Evolutionary conservation across 2,329 filamentous ascomycete species (phyloP).

Genomic region (Alternaria sp.): DNA sequence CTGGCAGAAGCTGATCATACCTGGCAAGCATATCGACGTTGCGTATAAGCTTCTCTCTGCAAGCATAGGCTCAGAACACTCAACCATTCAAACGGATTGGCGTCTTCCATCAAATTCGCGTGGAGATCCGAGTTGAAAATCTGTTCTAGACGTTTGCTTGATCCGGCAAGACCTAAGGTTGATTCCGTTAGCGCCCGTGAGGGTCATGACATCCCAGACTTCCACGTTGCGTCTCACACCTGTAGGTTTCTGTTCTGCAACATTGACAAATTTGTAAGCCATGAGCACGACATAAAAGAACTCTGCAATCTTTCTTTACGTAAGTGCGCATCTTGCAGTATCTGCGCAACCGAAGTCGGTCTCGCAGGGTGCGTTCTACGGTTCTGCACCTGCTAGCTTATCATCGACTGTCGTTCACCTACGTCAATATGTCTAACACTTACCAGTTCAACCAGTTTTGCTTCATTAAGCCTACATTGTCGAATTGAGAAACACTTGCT

Average conservation of each 20-base stretch:
- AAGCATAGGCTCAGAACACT: not conserved
- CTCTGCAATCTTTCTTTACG: not conserved
- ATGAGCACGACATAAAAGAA: conserved; percentile 21
- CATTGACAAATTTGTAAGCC: conserved; percentile 8
- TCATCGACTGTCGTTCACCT: conserved; percentile 3
- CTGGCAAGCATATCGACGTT: not conserved
- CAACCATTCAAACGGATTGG: not conserved
- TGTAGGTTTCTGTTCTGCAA: conserved; percentile 3
- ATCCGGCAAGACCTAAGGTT: conserved; percentile 20
- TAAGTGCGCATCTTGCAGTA: conserved; percentile 4
- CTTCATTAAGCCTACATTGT: not conserved
- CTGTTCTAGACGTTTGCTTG: conserved; percentile 15
- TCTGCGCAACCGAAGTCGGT: not conserved
- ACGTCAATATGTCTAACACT: conserved; percentile 16
- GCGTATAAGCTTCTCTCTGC: not conserved
- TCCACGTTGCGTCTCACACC: conserved; percentile 42
- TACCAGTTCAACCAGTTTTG: conserved; percentile 7
- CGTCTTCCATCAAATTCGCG: not conserved
- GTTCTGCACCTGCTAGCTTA: conserved; percentile 1
- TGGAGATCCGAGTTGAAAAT: not conserved
- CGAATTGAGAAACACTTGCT: not conserved
- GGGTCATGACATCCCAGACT: conserved; percentile 34
- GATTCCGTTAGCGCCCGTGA: conserved; percentile 42
- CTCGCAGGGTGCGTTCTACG: not conserved
- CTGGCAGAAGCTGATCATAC: not conserved